A percentile compares a stretch with the other conserved stretches of the same genome.
phyloP scores from a whole-genome alignment of 352 stramenopile species.

The Phytopythium sindhum region DNA sequence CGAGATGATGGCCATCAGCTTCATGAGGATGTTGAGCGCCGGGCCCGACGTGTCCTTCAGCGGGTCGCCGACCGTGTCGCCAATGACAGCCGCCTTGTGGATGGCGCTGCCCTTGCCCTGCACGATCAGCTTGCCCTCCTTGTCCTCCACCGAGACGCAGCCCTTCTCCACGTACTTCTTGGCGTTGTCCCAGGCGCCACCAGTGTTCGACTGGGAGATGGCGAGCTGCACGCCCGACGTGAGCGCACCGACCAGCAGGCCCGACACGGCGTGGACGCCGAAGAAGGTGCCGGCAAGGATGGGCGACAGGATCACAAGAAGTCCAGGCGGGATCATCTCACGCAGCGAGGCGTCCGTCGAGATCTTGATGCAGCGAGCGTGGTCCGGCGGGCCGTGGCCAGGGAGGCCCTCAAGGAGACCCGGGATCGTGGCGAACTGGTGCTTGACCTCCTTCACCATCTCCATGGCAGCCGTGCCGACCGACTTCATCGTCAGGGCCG shows the following conservation, averaged over 20 bases:
- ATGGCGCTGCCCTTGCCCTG: conserved; percentile 96
- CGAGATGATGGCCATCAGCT: conserved; percentile 99
- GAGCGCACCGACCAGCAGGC: conserved; percentile 95
- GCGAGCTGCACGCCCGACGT: conserved; percentile 97
- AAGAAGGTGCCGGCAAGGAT: conserved; percentile 98
- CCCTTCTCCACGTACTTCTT: conserved; percentile 99
- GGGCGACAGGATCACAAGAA: conserved; percentile 98
- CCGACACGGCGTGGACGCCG: conserved; percentile 96
- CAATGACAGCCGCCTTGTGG: conserved; percentile 97
- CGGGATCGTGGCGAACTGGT: conserved; percentile 99
- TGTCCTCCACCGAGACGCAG: conserved; percentile 87
- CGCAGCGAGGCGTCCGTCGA: conserved; percentile 97
- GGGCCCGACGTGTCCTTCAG: conserved; percentile 99
- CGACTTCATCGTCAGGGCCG: conserved; percentile 99
- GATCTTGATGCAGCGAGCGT: conserved; percentile 97
- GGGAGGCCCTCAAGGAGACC: conserved; percentile 94
- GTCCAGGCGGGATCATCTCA: conserved; percentile 98
- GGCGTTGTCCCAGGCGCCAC: conserved; percentile 99
- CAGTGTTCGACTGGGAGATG: conserved; percentile 99
- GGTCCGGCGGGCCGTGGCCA: conserved; percentile 81
- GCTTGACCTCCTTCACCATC: conserved; percentile 99
- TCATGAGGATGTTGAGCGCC: conserved; percentile 99
- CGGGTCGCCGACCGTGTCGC: conserved; percentile 99
- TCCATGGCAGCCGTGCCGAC: conserved; percentile 97
- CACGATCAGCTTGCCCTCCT: conserved; percentile 89